A percentile compares a stretch with the other conserved stretches of the same genome.
These are phyloP conservation scores for Calonectria hongkongensis DNA, from an alignment of 2,329 filamentous ascomycete species.

Conservation along the genomic window DNA sequence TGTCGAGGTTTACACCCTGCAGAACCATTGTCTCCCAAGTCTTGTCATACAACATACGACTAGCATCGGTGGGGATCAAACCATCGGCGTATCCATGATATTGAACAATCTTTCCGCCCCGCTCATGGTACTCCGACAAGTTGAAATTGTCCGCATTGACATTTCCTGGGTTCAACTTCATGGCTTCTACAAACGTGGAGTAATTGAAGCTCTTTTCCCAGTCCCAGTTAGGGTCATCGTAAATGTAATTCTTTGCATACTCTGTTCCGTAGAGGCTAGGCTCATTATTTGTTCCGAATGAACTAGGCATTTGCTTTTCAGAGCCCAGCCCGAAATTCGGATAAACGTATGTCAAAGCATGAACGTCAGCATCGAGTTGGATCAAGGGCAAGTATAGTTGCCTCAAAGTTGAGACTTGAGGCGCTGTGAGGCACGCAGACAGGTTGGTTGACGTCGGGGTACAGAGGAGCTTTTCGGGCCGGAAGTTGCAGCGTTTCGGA, in stretches of 20 bases:
- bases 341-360: conserved; percentile 8
- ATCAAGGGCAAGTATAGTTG: conserved; percentile 11
- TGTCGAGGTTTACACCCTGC: conserved; percentile 3
- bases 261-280: conserved; percentile 18
- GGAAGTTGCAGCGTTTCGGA: conserved; percentile 14
- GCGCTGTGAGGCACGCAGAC: conserved; percentile 6
- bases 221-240: conserved; percentile 1
- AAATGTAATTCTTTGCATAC: conserved; percentile 15
- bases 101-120: conserved; percentile 14
- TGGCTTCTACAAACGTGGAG: conserved; percentile 10
- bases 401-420: background rate
- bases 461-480: background rate
- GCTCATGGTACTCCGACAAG: background rate
- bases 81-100: conserved; percentile 12
- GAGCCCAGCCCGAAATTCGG: conserved; percentile 11
- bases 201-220: conserved; percentile 19
- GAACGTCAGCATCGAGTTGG: conserved; percentile 1
- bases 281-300: conserved; percentile 5
- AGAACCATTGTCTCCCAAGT: conserved; percentile 13
- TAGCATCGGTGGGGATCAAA: conserved; percentile 4
- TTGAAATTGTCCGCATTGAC: conserved; percentile 16
- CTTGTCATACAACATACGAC: conserved; percentile 17
- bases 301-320: conserved; percentile 11
- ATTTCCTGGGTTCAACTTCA: conserved; percentile 9
- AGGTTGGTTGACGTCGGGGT: conserved; percentile 13